Base-by-base conservation (phyloP, 441 rosid genomes). In the Cnidoscolus chayamansa region DNA sequence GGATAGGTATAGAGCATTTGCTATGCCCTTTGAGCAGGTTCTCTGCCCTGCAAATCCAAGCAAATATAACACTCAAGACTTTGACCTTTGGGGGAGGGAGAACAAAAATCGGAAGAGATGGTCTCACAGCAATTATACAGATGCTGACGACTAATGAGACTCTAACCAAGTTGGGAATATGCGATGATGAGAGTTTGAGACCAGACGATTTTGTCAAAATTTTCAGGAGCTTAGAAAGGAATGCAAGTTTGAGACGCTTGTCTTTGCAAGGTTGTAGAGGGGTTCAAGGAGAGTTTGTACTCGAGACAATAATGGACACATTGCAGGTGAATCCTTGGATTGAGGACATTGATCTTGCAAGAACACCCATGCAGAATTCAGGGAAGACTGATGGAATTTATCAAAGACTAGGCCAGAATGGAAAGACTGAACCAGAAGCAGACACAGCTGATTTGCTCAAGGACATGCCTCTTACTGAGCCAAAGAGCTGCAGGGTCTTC, bases 201-300 rank as follows among this genome's bases (percentile, higher is more conserved):
- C 90, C 98, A 1, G 90, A 80, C 45, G 98, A 89, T 70, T 83
- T 86, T 63, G 80, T 91, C 37, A 84, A 80, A 62, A 88, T 95
- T 50, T 86, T 95, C 84, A 85, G 76, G 82, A 78, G 88, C 68
- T 80, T 92, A 72, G 89, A 88, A 82, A 91, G 77, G 87, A 95
- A 95, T 68, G 89, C 93, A 0, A 85, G 85, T 72, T 71, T 95
- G 76, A 87, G 89, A 75, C 81, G 72, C 79, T 74, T 94, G 75
- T 91, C 98, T 8, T 80, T 92, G 74, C 88, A 91, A 77, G 99
- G 97, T 1, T 95, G 99, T 79, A 91, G 77, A 83, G 98, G 96
- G 53, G 86, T 92, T 77, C 81, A 82, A 74, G 99, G 93, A 72
- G 96, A 92, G 19, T 68, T 78, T 55, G 75, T 92, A 3, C 78